Base-by-base conservation (phyloP, 2,329 filamentous ascomycete species). In the Cercospora canescens region DNA sequence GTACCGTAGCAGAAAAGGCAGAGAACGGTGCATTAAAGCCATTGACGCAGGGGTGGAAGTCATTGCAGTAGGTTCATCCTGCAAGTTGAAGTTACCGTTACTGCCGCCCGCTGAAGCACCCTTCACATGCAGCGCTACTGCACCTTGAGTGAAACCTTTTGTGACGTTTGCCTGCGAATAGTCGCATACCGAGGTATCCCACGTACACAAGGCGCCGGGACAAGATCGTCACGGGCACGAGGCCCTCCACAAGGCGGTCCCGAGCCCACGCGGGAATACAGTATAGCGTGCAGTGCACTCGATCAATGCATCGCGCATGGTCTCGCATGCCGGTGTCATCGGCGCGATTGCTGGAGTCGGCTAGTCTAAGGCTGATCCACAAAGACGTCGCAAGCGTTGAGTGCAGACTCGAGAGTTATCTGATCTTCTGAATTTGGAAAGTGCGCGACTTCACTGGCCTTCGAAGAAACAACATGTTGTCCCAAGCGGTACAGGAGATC, bases 401-500 rank as follows among this genome's bases (percentile, higher is more conserved):
- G 56, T 35, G n/a, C n/a, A n/a, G n/a, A n/a, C n/a, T n/a, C n/a
- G n/a, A n/a, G n/a, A n/a, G 16, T 64, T 60, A 64, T 64, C 62
- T 60, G 62, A 64, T 60, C 45, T 56, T 64, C 55, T 48, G 7
- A 39, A 64, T 54, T 28, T 34, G 62, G 28, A 48, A 58, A 39
- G 30, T 45, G 50, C 32, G 18, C 52, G 41, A 52, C 60, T 55
- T 32, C 54, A 60, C 57, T 45, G 63, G 41, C 41, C 37, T 64
- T 67, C 60, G 60, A 63, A 37, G 11, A n/a, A 24, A 39, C 32
- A 18, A 59, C 14, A 59, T 59, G 56, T 59, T 28, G 56, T 39
- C 21, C 32, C 56, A 59, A 37, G 59, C 65, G 18, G 65, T 66
- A 39, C 37, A 66, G 52, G 62, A 67, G 24, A 62, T 70, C 39